A percentile compares a stretch with the other conserved stretches of the same genome.
Evolutionary conservation across 345 rosid genomes (phyloP).

Genomic region (Eucalyptus tenuipes): DNA sequence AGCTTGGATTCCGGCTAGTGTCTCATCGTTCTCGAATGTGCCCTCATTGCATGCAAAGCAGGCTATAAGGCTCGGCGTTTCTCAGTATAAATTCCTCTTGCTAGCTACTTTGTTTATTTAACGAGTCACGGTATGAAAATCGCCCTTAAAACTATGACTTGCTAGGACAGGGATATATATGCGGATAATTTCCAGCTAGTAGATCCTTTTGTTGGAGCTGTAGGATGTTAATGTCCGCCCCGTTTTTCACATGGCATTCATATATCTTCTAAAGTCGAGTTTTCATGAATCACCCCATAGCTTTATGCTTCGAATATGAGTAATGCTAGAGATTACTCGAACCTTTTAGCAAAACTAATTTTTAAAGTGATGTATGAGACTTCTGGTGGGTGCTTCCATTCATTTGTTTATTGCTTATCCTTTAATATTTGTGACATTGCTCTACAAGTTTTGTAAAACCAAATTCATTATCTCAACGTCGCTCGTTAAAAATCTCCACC

Average conservation of each 20-base stretch:
- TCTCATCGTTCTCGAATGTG: not conserved
- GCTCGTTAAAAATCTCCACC: not conserved
- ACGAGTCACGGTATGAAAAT: not conserved
- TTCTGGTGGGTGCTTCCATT: not conserved
- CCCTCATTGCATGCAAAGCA: not conserved
- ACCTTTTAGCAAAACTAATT: not conserved
- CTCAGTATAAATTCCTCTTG: not conserved
- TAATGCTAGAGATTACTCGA: not conserved
- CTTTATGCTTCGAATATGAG: not conserved
- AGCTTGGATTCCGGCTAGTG: not conserved
- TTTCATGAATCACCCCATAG: not conserved
- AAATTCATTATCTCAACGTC: not conserved
- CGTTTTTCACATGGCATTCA: not conserved
- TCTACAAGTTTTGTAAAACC: not conserved
- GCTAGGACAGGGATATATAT: not conserved
- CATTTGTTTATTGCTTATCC: not conserved
- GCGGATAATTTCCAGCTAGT: not conserved
- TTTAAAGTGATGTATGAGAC: not conserved
- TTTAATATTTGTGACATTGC: not conserved
- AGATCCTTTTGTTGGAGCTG: not conserved
- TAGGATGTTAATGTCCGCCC: not conserved
- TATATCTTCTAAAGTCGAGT: not conserved
- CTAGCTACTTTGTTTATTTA: not conserved
- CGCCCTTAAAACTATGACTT: not conserved
- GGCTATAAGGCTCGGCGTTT: not conserved